Evolutionary conservation across 306 rosid genomes (phyloP).

Genomic region (Myrica gale): DNA sequence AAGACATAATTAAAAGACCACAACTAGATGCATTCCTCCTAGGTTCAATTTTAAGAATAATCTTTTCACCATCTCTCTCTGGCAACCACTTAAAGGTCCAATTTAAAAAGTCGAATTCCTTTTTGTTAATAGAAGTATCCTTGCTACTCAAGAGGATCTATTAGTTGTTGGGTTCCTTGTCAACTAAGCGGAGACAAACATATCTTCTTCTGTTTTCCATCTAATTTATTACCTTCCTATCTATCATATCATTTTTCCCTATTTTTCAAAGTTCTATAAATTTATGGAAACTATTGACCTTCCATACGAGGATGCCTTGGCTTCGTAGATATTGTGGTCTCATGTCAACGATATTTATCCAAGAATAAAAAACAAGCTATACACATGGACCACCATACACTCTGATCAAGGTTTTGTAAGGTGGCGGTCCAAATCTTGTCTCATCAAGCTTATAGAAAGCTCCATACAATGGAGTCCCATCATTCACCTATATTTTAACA

Average conservation of each 20-base stretch:
- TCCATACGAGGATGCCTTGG: constrained; percentile 90
- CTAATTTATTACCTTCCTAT: not conserved
- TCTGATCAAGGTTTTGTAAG: constrained; percentile 82
- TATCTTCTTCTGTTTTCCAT: too few relatives aligned
- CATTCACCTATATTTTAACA: constrained; percentile 55
- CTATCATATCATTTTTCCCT: not conserved
- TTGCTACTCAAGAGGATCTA: too few relatives aligned
- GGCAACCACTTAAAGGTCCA: too few relatives aligned
- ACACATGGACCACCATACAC: constrained; percentile 95
- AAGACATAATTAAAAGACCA: too few relatives aligned
- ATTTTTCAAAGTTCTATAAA: not conserved
- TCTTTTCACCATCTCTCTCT: too few relatives aligned
- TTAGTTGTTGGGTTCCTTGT: too few relatives aligned
- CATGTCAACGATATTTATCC: constrained; percentile 84
- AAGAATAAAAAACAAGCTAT: constrained; percentile 77
- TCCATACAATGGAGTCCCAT: constrained; percentile 71
- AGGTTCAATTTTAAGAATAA: too few relatives aligned
- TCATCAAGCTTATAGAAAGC: constrained; percentile 77
- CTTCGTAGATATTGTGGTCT: constrained; percentile 83
- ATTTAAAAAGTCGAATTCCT: too few relatives aligned
- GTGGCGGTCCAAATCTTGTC: constrained; percentile 85
- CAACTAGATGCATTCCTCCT: too few relatives aligned
- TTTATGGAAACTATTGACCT: constrained; percentile 53
- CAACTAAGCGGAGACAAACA: too few relatives aligned
- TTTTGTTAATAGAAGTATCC: too few relatives aligned